Evolutionary conservation across 2,329 filamentous ascomycete genomes (phyloP), one percentile per base, ranked within the genome.

Genomic region (Xylaria sp.): DNA sequence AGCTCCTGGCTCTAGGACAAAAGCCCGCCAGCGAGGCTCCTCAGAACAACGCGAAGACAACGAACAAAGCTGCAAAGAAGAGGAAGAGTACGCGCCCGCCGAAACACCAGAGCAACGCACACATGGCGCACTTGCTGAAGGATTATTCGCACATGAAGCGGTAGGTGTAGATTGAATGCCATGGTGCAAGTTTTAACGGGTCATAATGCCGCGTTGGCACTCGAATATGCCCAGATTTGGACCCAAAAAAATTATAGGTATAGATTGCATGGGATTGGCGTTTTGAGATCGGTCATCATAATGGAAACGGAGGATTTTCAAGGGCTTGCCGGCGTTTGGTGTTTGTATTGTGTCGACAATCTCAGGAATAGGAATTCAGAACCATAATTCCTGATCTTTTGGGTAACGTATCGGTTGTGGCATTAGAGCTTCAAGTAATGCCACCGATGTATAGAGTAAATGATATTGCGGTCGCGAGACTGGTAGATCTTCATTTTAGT

Each of bases 11-110:
- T 69, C 92, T 92, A 2, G 92, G 93, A 1, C 88, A 97, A 81
- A 94, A 93, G 75, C 93, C 94, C 0, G 93, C 93, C 44, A 95
- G 91, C 80, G 92, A 94, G 73, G 92, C 94, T 73, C 92, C 92
- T 67, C 80, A 87, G 64, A 89, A 88, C 75, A 82, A 84, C 65
- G 81, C 83, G 46, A 82, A 86, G 58, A 51, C 63, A 26, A 86
- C 87, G 74, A 77, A 86, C 68, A 88, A 87, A 77, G 82, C 86
- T 17, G 87, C 88, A 72, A 89, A 87, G 78, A 82, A 90, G 73
- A 92, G 93, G 82, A 90, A 91, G 82, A 89, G 90, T 80, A 92
- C 93, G 82, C 93, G 92, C 79, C 85, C 89, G 53, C 83, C 84
- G 49, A 92, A 92, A 72, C 96, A 94, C 85, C 90, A 91, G 65